Evolutionary conservation across 1,284 basidiomycete species (phyloP).

Genomic region (Cutaneotrichosporon dermatis): DNA sequence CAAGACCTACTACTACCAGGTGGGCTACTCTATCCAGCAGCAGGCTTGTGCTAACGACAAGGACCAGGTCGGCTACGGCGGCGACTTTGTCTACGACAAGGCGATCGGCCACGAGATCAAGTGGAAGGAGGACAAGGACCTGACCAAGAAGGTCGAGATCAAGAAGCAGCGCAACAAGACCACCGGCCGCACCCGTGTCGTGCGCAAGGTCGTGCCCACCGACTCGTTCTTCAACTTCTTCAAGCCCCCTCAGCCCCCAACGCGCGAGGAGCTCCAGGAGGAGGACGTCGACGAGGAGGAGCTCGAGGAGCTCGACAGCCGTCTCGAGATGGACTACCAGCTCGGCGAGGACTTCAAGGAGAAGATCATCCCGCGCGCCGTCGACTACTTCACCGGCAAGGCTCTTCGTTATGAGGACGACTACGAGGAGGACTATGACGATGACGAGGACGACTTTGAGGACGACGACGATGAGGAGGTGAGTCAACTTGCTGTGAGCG

Average conservation of each 20-base stretch:
- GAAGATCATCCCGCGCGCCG: constrained; percentile 90
- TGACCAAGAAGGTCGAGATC: constrained; percentile 95
- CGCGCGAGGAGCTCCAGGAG: constrained; percentile 65
- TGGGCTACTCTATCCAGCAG: constrained; percentile 30
- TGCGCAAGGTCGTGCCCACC: constrained; percentile 79
- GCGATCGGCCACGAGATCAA: constrained; percentile 85
- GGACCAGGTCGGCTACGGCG: constrained; percentile 84
- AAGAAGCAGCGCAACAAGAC: constrained; percentile 99
- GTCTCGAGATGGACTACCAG: constrained; percentile 95
- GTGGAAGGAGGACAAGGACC: constrained; percentile 98
- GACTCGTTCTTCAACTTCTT: constrained; percentile 99
- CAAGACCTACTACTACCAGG: constrained; percentile 94
- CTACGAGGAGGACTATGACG: constrained; percentile 63
- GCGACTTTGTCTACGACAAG: constrained; percentile 92
- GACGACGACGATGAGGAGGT: constrained; percentile 48
- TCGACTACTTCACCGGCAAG: constrained; percentile 96
- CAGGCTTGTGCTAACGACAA: constrained; percentile 14
- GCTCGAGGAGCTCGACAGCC: constrained; percentile 82
- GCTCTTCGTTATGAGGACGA: constrained; percentile 81
- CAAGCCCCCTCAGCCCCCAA: constrained; percentile 72
- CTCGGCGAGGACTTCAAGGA: constrained; percentile 98
- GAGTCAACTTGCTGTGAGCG: neutral
- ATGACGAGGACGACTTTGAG: constrained; percentile 58
- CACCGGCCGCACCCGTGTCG: constrained; percentile 86
- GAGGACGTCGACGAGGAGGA: constrained; percentile 79